Evolutionary conservation across 73 alveolate species (phyloP), one percentile per base, ranked within the genome.

Genomic region (Paramecium tetraurelia): DNA sequence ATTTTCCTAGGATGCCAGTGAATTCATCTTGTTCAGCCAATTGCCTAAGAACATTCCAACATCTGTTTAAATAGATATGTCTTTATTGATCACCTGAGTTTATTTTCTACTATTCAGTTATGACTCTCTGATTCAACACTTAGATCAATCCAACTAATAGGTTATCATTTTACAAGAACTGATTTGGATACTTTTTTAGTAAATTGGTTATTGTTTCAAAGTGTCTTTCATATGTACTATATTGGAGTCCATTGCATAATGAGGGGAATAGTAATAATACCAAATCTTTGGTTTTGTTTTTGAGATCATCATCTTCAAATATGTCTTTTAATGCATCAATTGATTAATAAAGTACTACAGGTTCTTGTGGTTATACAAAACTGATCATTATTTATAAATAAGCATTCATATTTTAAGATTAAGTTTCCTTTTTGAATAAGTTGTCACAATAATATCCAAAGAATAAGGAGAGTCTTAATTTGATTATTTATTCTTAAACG

Each of bases 21-120:
- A 85, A 92, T 14, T 76, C 57, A 18, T 87, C 85, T 20, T 58
- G 16, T 35, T 94, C 97, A 69, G 95, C 31, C 35, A 94, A 89
- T 22, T 21, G 38, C 33, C 95, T 92, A 50, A 96, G 83, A 27
- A 94, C 48, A 77, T 93, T 89, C 98, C 97, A 96, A 96, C 97
- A 96, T 72, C 94, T 96, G 50, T 94, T 88, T 11, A 96, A 58
- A 14, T 89, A 89, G 20, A 93, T 86, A 68, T 68, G 75, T 85
- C 93, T 92, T 27, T 31, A 22, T 69, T 86, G 92, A 12, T 86
- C 95, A 38, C 92, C 89, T 16, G 77, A 94, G 40, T 71, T 83
- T 8, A 89, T 50, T 12, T 70, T 44, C 43, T 69, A 70, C 4
- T 44, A 46, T 89, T 89, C 94, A 24, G 18, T 53, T 16, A 71